Conservation (phyloP, 208 protist species). For the Crithidia fasciculata region DNA sequence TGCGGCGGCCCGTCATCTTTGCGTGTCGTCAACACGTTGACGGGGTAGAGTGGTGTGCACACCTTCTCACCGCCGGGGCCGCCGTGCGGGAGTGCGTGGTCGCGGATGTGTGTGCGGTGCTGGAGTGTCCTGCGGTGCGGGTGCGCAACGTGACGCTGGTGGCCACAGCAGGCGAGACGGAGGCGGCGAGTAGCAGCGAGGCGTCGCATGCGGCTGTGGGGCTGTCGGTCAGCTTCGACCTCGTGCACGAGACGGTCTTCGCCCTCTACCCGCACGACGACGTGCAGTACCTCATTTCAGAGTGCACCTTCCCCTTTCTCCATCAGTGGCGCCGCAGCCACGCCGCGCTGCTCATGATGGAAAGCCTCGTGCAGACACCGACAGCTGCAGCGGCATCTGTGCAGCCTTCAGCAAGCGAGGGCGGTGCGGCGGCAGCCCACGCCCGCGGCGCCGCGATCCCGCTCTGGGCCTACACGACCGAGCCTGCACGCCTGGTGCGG, state of each 20-base stretch:
- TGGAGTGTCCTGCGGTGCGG: slow-evolving; percentile 21
- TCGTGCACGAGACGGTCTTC: slow-evolving; percentile 27
- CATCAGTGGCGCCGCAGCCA: slow-evolving; percentile 26
- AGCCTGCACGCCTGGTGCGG: not conserved
- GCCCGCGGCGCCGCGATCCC: not conserved
- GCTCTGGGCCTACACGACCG: slow-evolving; percentile 25
- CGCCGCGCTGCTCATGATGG: slow-evolving; percentile 1
- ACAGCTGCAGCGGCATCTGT: too few species aligned
- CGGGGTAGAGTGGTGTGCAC: slow-evolving; percentile 2
- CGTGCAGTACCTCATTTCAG: slow-evolving; percentile 14
- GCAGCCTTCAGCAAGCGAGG: too few species aligned
- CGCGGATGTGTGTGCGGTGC: slow-evolving; percentile 23
- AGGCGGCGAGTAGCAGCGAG: not conserved
- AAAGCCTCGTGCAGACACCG: not conserved
- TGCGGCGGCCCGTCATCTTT: slow-evolving; percentile 4
- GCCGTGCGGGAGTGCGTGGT: slow-evolving; percentile 20
- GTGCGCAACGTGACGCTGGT: slow-evolving; percentile 30
- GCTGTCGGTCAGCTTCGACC: slow-evolving; percentile 24
- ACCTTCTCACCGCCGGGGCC: not conserved
- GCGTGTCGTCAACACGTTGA: not conserved
- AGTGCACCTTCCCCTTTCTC: slow-evolving; percentile 27
- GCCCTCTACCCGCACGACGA: slow-evolving; percentile 15
- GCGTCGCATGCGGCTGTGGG: slow-evolving; percentile 1
- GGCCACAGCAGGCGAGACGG: not conserved
- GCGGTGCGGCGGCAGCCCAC: too few species aligned